Evolutionary conservation across 345 rosid genomes (phyloP), one percentile per base, ranked within the genome.

Genomic region (Lepidium africanum): DNA sequence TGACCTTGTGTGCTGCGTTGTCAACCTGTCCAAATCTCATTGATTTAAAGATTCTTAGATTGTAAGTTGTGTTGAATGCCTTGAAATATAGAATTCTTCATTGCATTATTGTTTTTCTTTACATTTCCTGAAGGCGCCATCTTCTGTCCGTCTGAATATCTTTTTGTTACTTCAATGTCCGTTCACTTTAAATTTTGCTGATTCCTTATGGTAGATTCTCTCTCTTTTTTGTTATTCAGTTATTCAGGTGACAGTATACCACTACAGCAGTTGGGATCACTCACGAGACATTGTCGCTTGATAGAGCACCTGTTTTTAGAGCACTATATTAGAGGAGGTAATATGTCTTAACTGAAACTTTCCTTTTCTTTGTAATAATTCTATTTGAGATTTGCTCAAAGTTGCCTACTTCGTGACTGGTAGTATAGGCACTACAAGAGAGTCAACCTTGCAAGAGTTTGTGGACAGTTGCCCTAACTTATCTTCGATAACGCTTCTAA

Each of bases 1-100:
- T 79, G 17, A 77, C 92, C 15, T 86, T 89, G 43, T 83, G 82
- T 67, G 51, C 56, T 73, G 92, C 86, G 63, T 72, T 92, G 70
- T 76, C 96, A 52, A 83, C 81, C 25, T 89, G 96, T 73, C 78
- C 84, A 11, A 82, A 85, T 68, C 84, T 92, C 59, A 78, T 82
- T 60, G 98, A 92, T 75, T 82, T 92, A 64, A 95, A 89, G 82
- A 80, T 92, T 57, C 84, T 87, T 80, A 88, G 91, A 84, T 74
- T 87, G 98, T 92, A 86, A 86, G 98, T 82, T 75, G 49, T 61
- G 45, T 42, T 66, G 15, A 14, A 53, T 35, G 53, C 51, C 21
- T 50, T 50, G 45, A 38, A 40, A 32, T 33, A 10, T 35, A 41
- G 10, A 39, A 39, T 63, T 61, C 56, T 55, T 75, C 61, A 32